Conservation (phyloP, 345 rosid genomes). For the Cardamine chenopodiifolia region DNA sequence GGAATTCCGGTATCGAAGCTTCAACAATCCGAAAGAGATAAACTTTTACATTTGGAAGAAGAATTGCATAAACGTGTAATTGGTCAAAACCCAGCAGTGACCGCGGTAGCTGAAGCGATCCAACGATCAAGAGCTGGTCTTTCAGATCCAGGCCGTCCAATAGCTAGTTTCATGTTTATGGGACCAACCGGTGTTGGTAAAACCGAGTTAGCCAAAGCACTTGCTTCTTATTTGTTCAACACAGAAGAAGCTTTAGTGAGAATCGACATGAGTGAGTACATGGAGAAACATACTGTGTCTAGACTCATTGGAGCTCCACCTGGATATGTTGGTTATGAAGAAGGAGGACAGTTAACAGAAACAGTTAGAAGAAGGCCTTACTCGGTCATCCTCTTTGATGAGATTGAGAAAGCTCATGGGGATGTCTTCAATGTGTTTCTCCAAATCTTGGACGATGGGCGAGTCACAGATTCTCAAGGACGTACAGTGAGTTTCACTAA, state of each 20-base stretch:
- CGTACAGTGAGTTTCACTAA: slow-evolving; percentile 94
- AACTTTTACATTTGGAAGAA: slow-evolving; percentile 82
- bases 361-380: slow-evolving; percentile 92
- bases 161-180: slow-evolving; percentile 99
- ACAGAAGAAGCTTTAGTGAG: slow-evolving; percentile 95
- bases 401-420: slow-evolving; percentile 95
- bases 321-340: slow-evolving; percentile 97
- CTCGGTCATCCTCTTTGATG: slow-evolving; percentile 94
- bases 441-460: slow-evolving; percentile 93
- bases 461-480: slow-evolving; percentile 98
- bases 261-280: slow-evolving; percentile 98
- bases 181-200: slow-evolving; percentile 99
- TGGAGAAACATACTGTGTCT: slow-evolving; percentile 99
- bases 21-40: slow-evolving; percentile 93
- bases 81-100: slow-evolving; percentile 97
- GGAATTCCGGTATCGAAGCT: slow-evolving; percentile 97
- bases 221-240: slow-evolving; percentile 91
- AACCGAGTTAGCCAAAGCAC: slow-evolving; percentile 93
- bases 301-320: slow-evolving; percentile 99
- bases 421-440: slow-evolving; percentile 97
- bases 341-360: slow-evolving; percentile 97
- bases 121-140: slow-evolving; percentile 98
- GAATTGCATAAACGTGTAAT: slow-evolving; percentile 90
- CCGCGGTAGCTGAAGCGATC: slow-evolving; percentile 91
- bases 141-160: slow-evolving; percentile 96